Conservation (phyloP, 2,329 filamentous ascomycete genomes). For the Colletotrichum endophyticum region DNA sequence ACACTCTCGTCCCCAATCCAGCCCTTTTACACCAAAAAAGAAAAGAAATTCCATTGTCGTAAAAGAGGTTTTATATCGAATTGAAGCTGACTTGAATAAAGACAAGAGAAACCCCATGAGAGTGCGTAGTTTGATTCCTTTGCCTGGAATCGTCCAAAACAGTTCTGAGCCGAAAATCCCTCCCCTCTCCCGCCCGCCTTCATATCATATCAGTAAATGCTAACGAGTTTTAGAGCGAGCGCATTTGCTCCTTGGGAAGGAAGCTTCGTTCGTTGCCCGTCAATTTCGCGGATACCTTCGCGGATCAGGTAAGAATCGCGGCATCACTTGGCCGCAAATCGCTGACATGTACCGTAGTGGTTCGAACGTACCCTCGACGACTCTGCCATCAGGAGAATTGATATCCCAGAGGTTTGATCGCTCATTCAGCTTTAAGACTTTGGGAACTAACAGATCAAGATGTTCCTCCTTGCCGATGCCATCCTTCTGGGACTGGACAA, state of each 20-base stretch:
- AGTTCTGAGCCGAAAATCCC: not conserved
- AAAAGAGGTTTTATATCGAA: not conserved
- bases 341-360: not conserved
- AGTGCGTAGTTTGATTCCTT: not conserved
- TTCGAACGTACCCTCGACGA: conserved; percentile 64
- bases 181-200: not conserved
- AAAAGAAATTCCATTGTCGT: not conserved
- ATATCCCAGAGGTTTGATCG: not conserved
- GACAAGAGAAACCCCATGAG: conserved; percentile 53
- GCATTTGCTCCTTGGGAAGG: not conserved
- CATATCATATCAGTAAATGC: not conserved
- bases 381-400: conserved; percentile 62
- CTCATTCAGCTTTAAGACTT: accelerated
- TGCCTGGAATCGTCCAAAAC: not conserved
- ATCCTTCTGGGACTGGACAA: conserved; percentile 73
- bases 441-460: conserved; percentile 56
- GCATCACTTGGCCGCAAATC: not conserved
- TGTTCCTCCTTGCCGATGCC: conserved; percentile 71
- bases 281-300: not conserved
- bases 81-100: not conserved
- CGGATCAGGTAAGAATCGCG: not conserved
- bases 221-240: not conserved
- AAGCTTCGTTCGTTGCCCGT: not conserved
- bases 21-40: not conserved
- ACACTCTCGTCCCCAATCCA: not conserved